Evolutionary conservation across 2,329 filamentous ascomycete species (phyloP).

Genomic region (Apiospora kogelbergensis): DNA sequence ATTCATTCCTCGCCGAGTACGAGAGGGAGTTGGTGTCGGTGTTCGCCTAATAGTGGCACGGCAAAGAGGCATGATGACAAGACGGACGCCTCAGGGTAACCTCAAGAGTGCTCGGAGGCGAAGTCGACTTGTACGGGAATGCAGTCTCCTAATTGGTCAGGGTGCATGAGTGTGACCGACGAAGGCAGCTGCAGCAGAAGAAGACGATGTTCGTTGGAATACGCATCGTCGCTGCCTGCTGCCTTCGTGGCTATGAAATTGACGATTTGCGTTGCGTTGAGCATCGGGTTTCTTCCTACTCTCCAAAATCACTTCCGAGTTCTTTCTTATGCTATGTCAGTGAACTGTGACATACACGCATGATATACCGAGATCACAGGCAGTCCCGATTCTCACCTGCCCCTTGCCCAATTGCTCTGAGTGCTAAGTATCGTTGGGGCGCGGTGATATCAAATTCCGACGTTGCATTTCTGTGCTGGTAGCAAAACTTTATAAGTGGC

Average conservation of each 20-base stretch:
- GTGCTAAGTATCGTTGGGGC: not conserved
- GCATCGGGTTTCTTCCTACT: not conserved
- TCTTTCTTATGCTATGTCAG: not conserved
- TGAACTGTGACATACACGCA: not conserved
- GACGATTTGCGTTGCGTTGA: slow-evolving; percentile 9
- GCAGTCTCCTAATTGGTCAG: not conserved
- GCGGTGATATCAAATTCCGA: not conserved
- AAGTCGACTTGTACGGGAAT: not conserved
- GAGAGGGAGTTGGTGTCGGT: not conserved
- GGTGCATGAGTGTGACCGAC: not conserved
- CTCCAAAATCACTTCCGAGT: not conserved
- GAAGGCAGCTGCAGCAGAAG: not conserved
- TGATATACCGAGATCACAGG: too few species aligned
- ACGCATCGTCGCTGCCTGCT: not conserved
- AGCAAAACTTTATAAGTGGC: too few species aligned
- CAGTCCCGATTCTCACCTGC: too few species aligned
- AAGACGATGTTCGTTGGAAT: not conserved
- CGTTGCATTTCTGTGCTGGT: too few species aligned
- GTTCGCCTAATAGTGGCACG: not conserved
- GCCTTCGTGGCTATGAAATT: not conserved
- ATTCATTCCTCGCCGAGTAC: slow-evolving; percentile 5
- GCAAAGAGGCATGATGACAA: not conserved
- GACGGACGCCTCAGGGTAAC: not conserved
- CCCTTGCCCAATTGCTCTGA: not conserved
- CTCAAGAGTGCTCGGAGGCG: too few species aligned